Conservation (phyloP, 2,329 filamentous ascomycete genomes). For the Aspergillus arachidicola region DNA sequence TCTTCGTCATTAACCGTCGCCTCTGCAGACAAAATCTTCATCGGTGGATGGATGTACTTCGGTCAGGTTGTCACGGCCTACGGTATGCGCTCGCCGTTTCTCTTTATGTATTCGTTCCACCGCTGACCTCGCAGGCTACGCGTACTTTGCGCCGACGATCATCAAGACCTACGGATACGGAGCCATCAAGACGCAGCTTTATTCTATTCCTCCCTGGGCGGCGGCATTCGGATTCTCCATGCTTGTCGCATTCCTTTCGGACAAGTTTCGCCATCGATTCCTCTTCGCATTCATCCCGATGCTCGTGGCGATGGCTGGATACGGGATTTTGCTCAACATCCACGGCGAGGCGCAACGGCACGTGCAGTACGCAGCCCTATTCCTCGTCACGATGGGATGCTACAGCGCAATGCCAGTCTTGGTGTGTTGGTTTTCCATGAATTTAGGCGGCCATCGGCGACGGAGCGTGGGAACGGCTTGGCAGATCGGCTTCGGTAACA, state of each 20-base stretch:
- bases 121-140: conserved; percentile 55
- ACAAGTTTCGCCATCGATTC: conserved; percentile 73
- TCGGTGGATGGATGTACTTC: conserved; percentile 81
- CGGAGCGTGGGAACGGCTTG: conserved; percentile 72
- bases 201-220: conserved; percentile 62
- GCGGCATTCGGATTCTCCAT: conserved; percentile 80
- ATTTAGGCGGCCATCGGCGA: conserved; percentile 71
- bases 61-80: conserved; percentile 77
- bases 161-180: conserved; percentile 67
- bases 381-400: conserved; percentile 75
- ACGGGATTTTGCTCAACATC: conserved; percentile 72
- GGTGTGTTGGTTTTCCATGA: conserved; percentile 83
- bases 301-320: conserved; percentile 70
- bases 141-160: conserved; percentile 76
- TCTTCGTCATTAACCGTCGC: no score
- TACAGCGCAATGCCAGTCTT: conserved; percentile 88
- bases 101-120: neutral
- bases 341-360: conserved; percentile 62
- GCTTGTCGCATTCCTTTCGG: conserved; percentile 71
- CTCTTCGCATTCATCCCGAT: conserved; percentile 71
- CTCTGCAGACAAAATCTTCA: conserved; percentile 61
- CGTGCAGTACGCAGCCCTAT: conserved; percentile 77
- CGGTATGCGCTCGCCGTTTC: conserved; percentile 37
- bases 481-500: conserved; percentile 77
- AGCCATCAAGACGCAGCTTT: conserved; percentile 55